Percentiles rank a stretch among this genome's conserved stretches.
Conservation (phyloP, 2,329 filamentous ascomycete species). For the Fusarium udum region DNA sequence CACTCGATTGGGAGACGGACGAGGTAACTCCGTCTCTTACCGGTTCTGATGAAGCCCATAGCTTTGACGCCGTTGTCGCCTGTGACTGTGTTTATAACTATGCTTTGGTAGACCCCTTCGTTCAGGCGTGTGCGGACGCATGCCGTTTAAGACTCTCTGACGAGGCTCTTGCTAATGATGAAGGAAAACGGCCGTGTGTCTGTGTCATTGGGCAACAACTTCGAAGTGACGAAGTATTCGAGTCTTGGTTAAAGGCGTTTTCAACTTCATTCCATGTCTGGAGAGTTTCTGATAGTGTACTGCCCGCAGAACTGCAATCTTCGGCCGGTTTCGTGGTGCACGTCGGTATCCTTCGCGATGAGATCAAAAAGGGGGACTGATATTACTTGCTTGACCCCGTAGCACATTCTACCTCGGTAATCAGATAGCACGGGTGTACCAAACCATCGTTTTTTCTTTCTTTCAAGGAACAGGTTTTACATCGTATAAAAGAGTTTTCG, state of each 20-base stretch:
- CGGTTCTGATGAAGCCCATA: slow-evolving; percentile 47
- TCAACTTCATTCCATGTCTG: slow-evolving; percentile 74
- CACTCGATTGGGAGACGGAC: slow-evolving; percentile 86
- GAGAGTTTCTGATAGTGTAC: slow-evolving; percentile 72
- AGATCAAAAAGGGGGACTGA: neutral
- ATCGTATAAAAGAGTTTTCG: slow-evolving; percentile 11
- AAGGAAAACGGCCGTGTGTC: slow-evolving; percentile 62
- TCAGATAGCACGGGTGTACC: neutral
- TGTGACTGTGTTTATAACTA: slow-evolving; percentile 98
- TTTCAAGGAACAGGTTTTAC: neutral
- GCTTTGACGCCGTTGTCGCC: slow-evolving; percentile 79
- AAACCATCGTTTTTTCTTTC: neutral
- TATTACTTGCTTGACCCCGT: neutral
- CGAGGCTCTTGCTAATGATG: slow-evolving; percentile 20
- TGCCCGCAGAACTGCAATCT: slow-evolving; percentile 68
- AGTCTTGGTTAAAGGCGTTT: slow-evolving; percentile 80
- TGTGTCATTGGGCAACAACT: slow-evolving; percentile 91
- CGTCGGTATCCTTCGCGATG: slow-evolving; percentile 69
- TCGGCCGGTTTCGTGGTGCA: slow-evolving; percentile 85
- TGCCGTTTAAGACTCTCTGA: slow-evolving; percentile 65
- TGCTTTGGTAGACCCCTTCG: slow-evolving; percentile 80
- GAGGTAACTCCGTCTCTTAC: slow-evolving; percentile 58
- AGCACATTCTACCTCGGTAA: neutral
- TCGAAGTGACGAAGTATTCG: slow-evolving; percentile 84
- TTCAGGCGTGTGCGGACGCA: slow-evolving; percentile 80